Evolutionary conservation across 2,329 filamentous ascomycete species (phyloP), one percentile per base, ranked within the genome.

Genomic region (Colletotrichum tamarilloi): DNA sequence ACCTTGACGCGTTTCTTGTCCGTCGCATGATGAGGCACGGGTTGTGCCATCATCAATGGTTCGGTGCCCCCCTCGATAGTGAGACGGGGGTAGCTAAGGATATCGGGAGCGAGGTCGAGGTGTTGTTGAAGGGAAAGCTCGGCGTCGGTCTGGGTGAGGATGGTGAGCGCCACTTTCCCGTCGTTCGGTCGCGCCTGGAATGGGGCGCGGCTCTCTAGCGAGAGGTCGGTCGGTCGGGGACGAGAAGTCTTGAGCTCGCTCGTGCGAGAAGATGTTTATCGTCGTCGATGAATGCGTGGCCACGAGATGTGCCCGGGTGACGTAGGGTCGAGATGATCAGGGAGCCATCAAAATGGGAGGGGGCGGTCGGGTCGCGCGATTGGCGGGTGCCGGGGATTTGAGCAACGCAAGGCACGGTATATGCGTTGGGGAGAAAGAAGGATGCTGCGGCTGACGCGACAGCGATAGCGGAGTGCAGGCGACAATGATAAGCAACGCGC

Each of bases 1-100:
- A 99, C 97, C 88, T 99, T 99, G 84, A 98, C 97, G 88, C 97
- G 90, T 83, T 90, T 91, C 85, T 88, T 91, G 80, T 92, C 90
- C 83, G 88, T 88, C 83, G 87, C 85, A 85, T 88, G 89, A 89
- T 91, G 90, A 90, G 90, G 90, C 90, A 92, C 90, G 79, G 86
- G 85, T 86, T 92, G 90, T 90, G 91, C 91, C 91, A 92, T 92
- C 87, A 91, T 92, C 90, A 87, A 86, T 83, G 88, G 87, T 85
- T 90, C 88, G 84, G 85, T 82, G 81, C 88, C 88, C 84, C 84
- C 86, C 83, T 90, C 88, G 78, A 77, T 73, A 64, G 76, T 76
- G 82, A 76, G 77, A 83, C 83, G 81, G 87, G 84, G 78, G 80
- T 87, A 89, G 75, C 85, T 84, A 77, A 87, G 82, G 77, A 90